Conservation (phyloP, 1,139 yeast genomes). For the Taphrina deformans region DNA sequence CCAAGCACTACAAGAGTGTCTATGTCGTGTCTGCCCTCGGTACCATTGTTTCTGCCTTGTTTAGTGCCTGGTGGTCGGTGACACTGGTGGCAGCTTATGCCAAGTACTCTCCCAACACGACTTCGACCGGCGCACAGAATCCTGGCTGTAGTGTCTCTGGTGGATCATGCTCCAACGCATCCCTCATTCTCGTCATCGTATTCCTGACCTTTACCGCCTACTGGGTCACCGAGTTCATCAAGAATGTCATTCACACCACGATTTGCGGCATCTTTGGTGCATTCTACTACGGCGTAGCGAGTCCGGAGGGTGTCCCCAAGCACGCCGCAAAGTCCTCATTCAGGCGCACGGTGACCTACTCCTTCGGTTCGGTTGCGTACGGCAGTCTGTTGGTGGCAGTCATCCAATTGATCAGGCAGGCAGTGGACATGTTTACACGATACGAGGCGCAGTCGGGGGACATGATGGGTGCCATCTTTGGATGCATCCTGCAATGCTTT, state of each 20-base stretch:
- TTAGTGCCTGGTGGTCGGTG: slow-evolving; percentile 64
- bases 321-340: slow-evolving; percentile 82
- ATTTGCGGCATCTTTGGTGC: slow-evolving; percentile 85
- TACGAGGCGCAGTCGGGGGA: slow-evolving; percentile 60
- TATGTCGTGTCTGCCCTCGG: slow-evolving; percentile 66
- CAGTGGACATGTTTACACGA: slow-evolving; percentile 53
- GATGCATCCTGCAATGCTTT: slow-evolving; percentile 60
- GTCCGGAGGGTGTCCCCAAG: slow-evolving; percentile 74
- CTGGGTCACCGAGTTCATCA: slow-evolving; percentile 79
- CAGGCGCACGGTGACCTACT: slow-evolving; percentile 77
- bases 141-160: slow-evolving; percentile 51
- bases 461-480: slow-evolving; percentile 56
- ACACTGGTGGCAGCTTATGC: slow-evolving; percentile 75
- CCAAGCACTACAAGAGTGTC: slow-evolving; percentile 69
- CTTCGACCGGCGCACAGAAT: slow-evolving; percentile 44
- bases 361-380: slow-evolving; percentile 86
- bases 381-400: slow-evolving; percentile 81
- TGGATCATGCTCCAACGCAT: slow-evolving; percentile 66
- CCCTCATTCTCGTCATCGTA: slow-evolving; percentile 63
- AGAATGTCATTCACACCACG: slow-evolving; percentile 80
- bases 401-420: slow-evolving; percentile 63
- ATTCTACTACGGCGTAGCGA: slow-evolving; percentile 78
- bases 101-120: slow-evolving; percentile 58
- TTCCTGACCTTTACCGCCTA: slow-evolving; percentile 82
- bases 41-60: slow-evolving; percentile 61